Evolutionary conservation across 805 yeast species (phyloP), one percentile per base, ranked within the genome.

Genomic region (Huiozyma naganishii): DNA sequence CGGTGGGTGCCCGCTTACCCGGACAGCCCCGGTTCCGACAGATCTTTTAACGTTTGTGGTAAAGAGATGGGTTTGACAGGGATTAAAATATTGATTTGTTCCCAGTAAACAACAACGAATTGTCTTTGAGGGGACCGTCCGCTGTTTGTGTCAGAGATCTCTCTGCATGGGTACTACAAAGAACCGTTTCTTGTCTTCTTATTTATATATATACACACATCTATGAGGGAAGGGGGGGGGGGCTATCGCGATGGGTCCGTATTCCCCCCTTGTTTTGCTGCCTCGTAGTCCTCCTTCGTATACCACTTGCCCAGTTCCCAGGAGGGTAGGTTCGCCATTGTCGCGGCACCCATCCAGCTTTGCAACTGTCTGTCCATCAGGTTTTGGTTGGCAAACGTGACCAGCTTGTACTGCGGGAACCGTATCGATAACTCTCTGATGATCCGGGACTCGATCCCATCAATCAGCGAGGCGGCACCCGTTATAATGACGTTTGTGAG

Each of bases 361-460:
- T 86, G 82, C 54, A 75, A 78, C 50, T 76, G 73, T 55, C 96
- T 73, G 61, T 88, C 95, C 45, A 71, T 67, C 17, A 80, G 63
- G 53, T 77, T 77, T 41, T 95, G 95, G 30, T 79, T 77, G 2
- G 95, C 83, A 57, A 84, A 89, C n/a, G 89, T 72, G 50, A 95
- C 70, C 36, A 88, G 74, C 60, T 88, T 89, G 55, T 87, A 71
- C 42, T 92, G 92, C 11, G 95, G 95, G 59, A 87, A 83, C 43
- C 74, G 64, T 38, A 70, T 67, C 11, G 80, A 71, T 45, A 88
- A 66, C 54, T 87, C 96, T 45, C 74, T 72, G 52, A 80, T 75
- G 42, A 89, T 65, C 49, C 95, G 69, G 55, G 84, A 90, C 29
- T 82, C 83, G 48, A 87, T 67, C n/a, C 92, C 94, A 13, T 87